Percentiles rank a stretch among this genome's conserved stretches.
phyloP scores from a whole-genome alignment of 345 rosid genomes.

The Eucalyptus pumila region DNA sequence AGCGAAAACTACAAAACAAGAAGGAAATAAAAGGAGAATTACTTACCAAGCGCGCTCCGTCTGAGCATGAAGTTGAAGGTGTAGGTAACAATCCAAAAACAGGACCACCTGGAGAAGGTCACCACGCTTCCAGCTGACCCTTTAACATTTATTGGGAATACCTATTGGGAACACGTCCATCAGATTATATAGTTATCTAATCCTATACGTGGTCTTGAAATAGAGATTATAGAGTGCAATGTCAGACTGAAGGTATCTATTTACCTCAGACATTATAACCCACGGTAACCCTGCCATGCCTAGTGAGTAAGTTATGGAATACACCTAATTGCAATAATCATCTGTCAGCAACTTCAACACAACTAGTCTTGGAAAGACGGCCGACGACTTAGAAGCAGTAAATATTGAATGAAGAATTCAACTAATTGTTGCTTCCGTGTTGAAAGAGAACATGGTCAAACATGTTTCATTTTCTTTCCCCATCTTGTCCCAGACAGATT shows the following conservation, averaged over 20 bases:
- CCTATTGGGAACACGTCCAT: background rate
- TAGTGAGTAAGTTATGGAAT: too few relatives aligned
- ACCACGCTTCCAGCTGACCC: too few relatives aligned
- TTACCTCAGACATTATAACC: conserved; percentile 40
- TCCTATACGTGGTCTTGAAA: background rate
- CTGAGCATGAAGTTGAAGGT: too few relatives aligned
- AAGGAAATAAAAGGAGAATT: too few relatives aligned
- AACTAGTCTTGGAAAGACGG: background rate
- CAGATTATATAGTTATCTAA: background rate
- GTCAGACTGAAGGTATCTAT: background rate
- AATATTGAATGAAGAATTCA: background rate
- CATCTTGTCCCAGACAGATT: background rate
- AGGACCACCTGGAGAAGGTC: too few relatives aligned
- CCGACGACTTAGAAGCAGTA: background rate
- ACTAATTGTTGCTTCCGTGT: background rate
- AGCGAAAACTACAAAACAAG: too few relatives aligned
- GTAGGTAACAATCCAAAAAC: too few relatives aligned
- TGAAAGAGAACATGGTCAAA: background rate
- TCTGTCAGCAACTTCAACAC: background rate
- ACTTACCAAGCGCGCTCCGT: accelerated
- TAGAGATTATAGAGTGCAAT: background rate
- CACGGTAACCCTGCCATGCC: too few relatives aligned
- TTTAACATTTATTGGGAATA: too few relatives aligned
- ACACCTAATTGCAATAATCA: too few relatives aligned
- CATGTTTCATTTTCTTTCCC: background rate